Evolutionary conservation across 1,284 basidiomycete genomes (phyloP), one percentile per base, ranked within the genome.

Genomic region (Sanghuangporus weigelae): DNA sequence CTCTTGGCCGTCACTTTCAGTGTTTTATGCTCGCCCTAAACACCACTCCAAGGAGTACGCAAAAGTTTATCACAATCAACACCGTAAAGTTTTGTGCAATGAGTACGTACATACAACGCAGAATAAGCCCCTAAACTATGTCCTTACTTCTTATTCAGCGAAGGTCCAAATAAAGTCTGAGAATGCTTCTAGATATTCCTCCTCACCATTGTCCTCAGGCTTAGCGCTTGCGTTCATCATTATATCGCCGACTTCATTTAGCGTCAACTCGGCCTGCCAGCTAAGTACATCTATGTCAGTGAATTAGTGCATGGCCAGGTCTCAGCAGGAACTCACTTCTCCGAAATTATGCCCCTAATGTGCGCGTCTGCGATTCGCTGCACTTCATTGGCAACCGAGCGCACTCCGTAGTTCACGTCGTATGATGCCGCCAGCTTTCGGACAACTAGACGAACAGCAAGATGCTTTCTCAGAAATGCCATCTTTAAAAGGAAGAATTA

Each of bases 401-500:
- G 63, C 26, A 64, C 63, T 6, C 63, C 63, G 38, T 56, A 64
- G 51, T 64, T 60, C 8, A 64, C 53, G 21, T 64, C 59, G n/a
- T 64, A 64, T 35, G 63, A 39, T 10, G 49, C 36, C 1, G 59
- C 55, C 7, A 63, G 50, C 19, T 63, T 63, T 19, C 26, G 31
- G 7, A 63, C 63, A 36, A 59, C 63, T 63, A 48, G 7, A 48
- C 26, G 8, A 38, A 53, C 19, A 6, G 14, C 21, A 31, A 31
- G 26, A 31, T 31, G 26, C 26, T 31, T 31, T 31, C 49, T 16
- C 23, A 61, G 3, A 4, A 14, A 63, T 39, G 23, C 7, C 7
- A 46, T 19, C 10, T 6, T 2, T 2, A 11, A 38, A 31, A 60
- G 23, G 46, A 19, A 26, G 14, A 23, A 57, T 31, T 35, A 16